phyloP scores from a whole-genome alignment of 805 yeast species.

The Monosporozyma aerobia region DNA sequence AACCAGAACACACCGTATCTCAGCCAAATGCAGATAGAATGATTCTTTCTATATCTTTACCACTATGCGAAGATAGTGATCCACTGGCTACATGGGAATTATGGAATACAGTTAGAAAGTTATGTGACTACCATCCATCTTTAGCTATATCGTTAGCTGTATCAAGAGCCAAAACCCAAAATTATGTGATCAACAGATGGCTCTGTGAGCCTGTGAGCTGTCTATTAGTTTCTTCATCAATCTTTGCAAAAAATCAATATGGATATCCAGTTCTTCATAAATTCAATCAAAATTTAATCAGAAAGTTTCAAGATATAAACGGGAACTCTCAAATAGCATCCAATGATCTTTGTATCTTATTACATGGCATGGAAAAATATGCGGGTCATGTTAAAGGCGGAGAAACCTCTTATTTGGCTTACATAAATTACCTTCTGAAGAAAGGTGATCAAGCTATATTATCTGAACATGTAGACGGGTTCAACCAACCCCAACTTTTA shows the following conservation, averaged over 20 bases:
- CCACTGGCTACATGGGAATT: constrained; percentile 61
- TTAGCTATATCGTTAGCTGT: constrained; percentile 68
- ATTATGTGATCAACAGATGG: constrained; percentile 50
- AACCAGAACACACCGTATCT: constrained; percentile 5
- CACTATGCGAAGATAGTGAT: constrained; percentile 43
- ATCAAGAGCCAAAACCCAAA: constrained; percentile 50
- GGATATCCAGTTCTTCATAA: constrained; percentile 58
- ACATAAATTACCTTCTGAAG: constrained; percentile 35
- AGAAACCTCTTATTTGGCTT: constrained; percentile 34
- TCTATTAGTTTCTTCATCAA: constrained; percentile 44
- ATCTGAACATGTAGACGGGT: constrained; percentile 1
- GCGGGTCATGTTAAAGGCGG: constrained; percentile 30
- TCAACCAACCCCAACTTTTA: constrained; percentile 21
- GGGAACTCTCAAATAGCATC: constrained; percentile 28
- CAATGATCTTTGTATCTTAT: constrained; percentile 31
- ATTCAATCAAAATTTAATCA: constrained; percentile 42
- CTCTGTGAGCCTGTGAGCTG: constrained; percentile 56
- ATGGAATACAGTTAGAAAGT: constrained; percentile 57
- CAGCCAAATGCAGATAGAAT: constrained; percentile 20
- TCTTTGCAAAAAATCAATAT: constrained; percentile 50
- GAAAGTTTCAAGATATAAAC: constrained; percentile 34
- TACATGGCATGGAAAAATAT: constrained; percentile 46
- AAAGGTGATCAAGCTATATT: constrained; percentile 23
- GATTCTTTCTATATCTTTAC: constrained; percentile 39
- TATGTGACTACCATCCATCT: constrained; percentile 44